Base-by-base conservation (phyloP, 768 basidiomycete species). In the Suillus tomentosus region DNA sequence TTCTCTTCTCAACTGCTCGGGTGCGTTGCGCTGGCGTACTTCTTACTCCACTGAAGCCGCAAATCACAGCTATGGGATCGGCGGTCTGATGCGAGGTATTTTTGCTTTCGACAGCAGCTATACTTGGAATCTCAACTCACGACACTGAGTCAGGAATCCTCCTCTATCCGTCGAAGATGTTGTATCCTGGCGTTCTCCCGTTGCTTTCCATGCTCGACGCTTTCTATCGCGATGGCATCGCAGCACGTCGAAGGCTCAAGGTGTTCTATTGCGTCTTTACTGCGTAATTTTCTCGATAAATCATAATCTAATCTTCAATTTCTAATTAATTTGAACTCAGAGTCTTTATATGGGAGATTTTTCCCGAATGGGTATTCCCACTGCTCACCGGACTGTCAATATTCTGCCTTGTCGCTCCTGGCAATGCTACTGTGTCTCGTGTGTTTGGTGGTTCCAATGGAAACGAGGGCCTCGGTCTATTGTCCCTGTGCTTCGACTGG, bases 401-500 rank as follows among this genome's bases (percentile, higher is more conserved):
- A 34, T 82, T 86, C 73, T 86, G 86, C 67, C 77, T 86, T 24
- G 84, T 79, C 1, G 78, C 81, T 55, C 80, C 79, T 50, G 73
- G 85, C 19, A 84, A 78, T 60, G 68, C 83, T 0, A 78, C 79
- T 72, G 78, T 87, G 64, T 82, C 85, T 0, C 79, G 82, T 31
- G 76, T 87, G 37, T 87, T 88, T 67, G 87, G 87, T 60, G 87
- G 87, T 47, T 84, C 81, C 45, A 82, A 84, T 40, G 87, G 81
- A 62, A 87, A 89, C 62, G 86, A 88, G 72, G 87, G 87, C 10
- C 79, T 88, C 48, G 87, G 86, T 13, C 73, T 84, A 60, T 81
- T 89, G 51, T 80, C 87, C 2, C 70, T 88, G 47, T 86, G 79
- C 66, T 74, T 89, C 15, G 87, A 89, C 68, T 89, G 87, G 87